These are phyloP conservation scores for Globisporangium canariense DNA, from an alignment of 352 stramenopile species.

Conservation along the genomic window DNA sequence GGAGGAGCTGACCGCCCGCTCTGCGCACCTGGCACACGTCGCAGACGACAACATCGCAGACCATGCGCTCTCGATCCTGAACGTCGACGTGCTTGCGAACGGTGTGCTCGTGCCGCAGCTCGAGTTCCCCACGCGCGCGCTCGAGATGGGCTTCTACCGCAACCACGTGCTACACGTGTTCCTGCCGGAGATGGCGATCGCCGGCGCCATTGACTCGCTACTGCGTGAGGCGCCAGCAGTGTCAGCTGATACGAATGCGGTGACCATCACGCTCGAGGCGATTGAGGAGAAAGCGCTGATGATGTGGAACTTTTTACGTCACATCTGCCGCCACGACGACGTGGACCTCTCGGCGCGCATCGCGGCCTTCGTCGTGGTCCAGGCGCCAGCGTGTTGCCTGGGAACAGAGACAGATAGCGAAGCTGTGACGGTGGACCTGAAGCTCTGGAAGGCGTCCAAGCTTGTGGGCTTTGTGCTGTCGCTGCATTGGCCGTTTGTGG, in stretches of 20 bases:
- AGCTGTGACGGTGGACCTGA: constrained; percentile 28
- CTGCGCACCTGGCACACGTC: constrained; percentile 58
- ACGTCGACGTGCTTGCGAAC: constrained; percentile 37
- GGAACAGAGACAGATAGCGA: neutral
- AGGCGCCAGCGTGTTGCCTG: constrained; percentile 22
- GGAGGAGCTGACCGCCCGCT: constrained; percentile 37
- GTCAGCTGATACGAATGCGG: neutral
- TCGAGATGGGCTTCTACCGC: constrained; percentile 82
- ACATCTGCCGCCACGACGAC: constrained; percentile 61
- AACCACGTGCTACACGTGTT: constrained; percentile 86
- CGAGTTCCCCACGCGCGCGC: constrained; percentile 53
- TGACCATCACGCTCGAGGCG: constrained; percentile 24
- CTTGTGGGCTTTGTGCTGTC: constrained; percentile 59
- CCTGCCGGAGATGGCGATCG: constrained; percentile 65
- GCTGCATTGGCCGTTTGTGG: constrained; percentile 74
- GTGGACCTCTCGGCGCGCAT: constrained; percentile 43
- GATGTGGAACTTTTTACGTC: constrained; percentile 60
- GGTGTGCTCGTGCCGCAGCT: constrained; percentile 51
- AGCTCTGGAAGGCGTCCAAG: constrained; percentile 33
- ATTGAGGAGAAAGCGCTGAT: constrained; percentile 41
- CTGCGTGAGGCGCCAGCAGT: constrained; percentile 19
- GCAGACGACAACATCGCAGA: constrained; percentile 44
- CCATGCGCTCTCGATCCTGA: constrained; percentile 61
- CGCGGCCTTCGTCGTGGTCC: constrained; percentile 25
- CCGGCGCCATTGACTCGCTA: constrained; percentile 51